A percentile compares a stretch with the other conserved stretches of the same genome.
These are phyloP conservation scores for Reutealis trisperma DNA, from an alignment of 345 rosid species.

Conservation along the genomic window DNA sequence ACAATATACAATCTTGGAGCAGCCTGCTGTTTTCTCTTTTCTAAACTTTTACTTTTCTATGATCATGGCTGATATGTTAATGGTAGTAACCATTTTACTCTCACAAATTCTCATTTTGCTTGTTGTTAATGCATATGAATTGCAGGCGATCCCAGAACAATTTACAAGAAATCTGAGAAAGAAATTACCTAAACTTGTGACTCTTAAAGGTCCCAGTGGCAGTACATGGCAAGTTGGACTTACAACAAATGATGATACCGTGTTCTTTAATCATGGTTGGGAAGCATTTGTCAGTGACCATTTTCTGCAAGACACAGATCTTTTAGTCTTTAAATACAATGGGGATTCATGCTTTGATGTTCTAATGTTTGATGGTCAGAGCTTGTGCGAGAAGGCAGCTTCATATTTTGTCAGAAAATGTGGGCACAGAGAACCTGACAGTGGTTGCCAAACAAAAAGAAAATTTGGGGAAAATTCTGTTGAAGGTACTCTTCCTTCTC, in stretches of 20 bases:
- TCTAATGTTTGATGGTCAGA: slow-evolving; percentile 58
- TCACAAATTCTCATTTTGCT: not conserved
- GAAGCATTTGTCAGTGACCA: slow-evolving; percentile 57
- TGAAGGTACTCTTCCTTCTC: slow-evolving; percentile 27
- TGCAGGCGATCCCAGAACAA: slow-evolving; percentile 67
- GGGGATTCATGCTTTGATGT: slow-evolving; percentile 79
- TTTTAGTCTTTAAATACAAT: slow-evolving; percentile 67
- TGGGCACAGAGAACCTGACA: slow-evolving; percentile 38
- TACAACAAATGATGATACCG: slow-evolving; percentile 34
- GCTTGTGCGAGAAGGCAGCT: slow-evolving; percentile 71
- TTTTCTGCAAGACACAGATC: slow-evolving; percentile 57
- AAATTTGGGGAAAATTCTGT: slow-evolving; percentile 31
- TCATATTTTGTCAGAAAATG: slow-evolving; percentile 67
- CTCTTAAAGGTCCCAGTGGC: slow-evolving; percentile 76
- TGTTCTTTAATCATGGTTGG: slow-evolving; percentile 66
- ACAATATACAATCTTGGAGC: not conserved
- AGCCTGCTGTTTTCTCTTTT: not conserved
- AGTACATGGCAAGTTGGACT: slow-evolving; percentile 53
- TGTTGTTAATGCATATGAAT: not conserved
- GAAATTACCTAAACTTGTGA: slow-evolving; percentile 52
- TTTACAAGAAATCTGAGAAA: slow-evolving; percentile 49
- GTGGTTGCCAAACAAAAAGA: slow-evolving; percentile 31
- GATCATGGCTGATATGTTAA: not conserved
- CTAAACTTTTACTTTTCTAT: not conserved
- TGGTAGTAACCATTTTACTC: not conserved